These are phyloP conservation scores for Pythium guiyangense DNA, from an alignment of 352 stramenopile species.

Conservation along the genomic window DNA sequence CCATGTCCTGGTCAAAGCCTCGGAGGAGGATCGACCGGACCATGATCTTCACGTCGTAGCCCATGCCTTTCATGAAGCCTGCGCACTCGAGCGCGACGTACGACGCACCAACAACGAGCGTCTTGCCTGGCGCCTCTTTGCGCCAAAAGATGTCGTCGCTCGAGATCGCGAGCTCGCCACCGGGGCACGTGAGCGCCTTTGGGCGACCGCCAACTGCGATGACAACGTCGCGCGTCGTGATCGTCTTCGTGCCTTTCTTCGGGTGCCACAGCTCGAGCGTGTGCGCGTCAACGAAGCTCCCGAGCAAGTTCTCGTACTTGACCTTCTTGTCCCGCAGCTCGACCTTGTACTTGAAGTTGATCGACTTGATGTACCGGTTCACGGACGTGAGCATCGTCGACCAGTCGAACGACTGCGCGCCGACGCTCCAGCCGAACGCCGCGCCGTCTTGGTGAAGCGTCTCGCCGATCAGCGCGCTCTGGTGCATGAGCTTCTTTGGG, in stretches of 20 bases:
- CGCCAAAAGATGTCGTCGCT: slow-evolving; percentile 87
- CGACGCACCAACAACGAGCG: slow-evolving; percentile 94
- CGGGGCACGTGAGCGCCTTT: slow-evolving; percentile 79
- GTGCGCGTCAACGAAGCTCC: slow-evolving; percentile 92
- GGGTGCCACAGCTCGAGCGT: slow-evolving; percentile 91
- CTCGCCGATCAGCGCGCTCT: slow-evolving; percentile 91
- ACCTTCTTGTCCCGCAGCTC: slow-evolving; percentile 93
- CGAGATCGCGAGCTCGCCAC: slow-evolving; percentile 93
- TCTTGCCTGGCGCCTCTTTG: slow-evolving; percentile 91
- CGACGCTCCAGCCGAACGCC: slow-evolving; percentile 84
- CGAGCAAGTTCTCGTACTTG: slow-evolving; percentile 93
- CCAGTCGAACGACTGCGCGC: slow-evolving; percentile 84
- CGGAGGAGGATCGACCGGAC: slow-evolving; percentile 96
- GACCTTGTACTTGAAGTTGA: slow-evolving; percentile 99
- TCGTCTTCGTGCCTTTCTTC: slow-evolving; percentile 82
- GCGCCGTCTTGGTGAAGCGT: slow-evolving; percentile 78
- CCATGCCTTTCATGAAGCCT: slow-evolving; percentile 95
- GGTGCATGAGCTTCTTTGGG: slow-evolving; percentile 99
- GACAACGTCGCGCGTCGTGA: slow-evolving; percentile 93
- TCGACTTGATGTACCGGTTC: slow-evolving; percentile 95
- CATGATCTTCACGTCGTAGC: slow-evolving; percentile 96
- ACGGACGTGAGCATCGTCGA: slow-evolving; percentile 89
- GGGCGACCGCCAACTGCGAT: slow-evolving; percentile 95
- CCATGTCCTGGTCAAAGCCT: slow-evolving; percentile 97
- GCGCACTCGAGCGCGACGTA: slow-evolving; percentile 99